A percentile compares a stretch with the other conserved stretches of the same genome.
phyloP scores from a whole-genome alignment of 441 rosid species.

The Aleurites moluccanus region DNA sequence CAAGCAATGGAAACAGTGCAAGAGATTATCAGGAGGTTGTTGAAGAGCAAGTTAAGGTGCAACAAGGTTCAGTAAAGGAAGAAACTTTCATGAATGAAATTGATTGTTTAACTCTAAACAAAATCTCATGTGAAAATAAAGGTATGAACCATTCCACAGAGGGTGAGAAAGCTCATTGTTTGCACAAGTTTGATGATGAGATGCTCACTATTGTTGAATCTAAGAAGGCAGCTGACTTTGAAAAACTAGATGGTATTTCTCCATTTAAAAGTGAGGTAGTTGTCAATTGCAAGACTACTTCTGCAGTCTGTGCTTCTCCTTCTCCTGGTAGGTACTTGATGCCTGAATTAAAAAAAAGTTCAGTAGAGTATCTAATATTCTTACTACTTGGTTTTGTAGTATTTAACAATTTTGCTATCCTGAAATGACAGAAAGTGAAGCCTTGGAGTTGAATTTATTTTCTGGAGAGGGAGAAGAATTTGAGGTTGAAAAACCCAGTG shows the following conservation, averaged over 20 bases:
- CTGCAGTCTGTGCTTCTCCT: constrained; percentile 15
- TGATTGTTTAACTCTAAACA: constrained; percentile 6
- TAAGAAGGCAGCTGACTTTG: constrained; percentile 10
- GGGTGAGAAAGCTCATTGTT: constrained; percentile 17
- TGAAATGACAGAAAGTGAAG: constrained; percentile 23
- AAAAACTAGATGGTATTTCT: constrained; percentile 7
- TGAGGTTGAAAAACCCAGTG: constrained; percentile 15
- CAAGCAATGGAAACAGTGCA: constrained; percentile 12
- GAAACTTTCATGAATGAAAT: not conserved
- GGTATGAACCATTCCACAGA: not conserved
- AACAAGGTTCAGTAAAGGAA: constrained; percentile 9
- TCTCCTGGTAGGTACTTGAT: constrained; percentile 22
- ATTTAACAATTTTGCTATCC: not conserved
- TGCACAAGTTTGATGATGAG: constrained; percentile 13
- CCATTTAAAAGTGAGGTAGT: constrained; percentile 14
- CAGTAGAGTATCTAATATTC: not conserved
- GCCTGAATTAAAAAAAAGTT: not conserved
- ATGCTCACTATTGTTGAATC: constrained; percentile 5
- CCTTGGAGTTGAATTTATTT: constrained; percentile 20
- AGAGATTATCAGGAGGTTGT: constrained; percentile 6
- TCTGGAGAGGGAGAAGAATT: constrained; percentile 12
- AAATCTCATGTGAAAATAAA: constrained; percentile 9
- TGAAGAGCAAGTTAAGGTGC: constrained; percentile 11
- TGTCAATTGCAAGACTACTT: not conserved
- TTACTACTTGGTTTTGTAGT: not conserved